Base-by-base conservation (phyloP, 768 basidiomycete species). In the Trametes sanguinea region DNA sequence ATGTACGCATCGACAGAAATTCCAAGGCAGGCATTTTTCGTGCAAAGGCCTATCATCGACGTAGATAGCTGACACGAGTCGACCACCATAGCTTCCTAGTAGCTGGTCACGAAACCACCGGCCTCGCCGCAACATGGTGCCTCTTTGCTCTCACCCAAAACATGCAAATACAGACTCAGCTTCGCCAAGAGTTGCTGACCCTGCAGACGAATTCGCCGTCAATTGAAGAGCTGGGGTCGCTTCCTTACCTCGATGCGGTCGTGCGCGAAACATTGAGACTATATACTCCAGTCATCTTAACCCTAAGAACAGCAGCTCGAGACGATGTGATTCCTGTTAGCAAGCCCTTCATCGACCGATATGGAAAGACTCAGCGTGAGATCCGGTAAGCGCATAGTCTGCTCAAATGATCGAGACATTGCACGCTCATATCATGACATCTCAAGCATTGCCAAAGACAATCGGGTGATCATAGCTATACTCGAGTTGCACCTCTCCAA, bases 171-270 rank as follows among this genome's bases (percentile, higher is more conserved):
- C 80, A 79, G 67, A 35, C 68, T 7, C 69, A 71, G 27, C 72
- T 81, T 0, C 76, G 77, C 6, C 69, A 75, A 6, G 80, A 81
- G 64, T 60, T 80, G n/a, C 65, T 70, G 27, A 68, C 73, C 0
- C 74, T 85, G 11, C 66, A 77, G 1, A 83, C 82, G 0, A 54
- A 51, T 16, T 27, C 47, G 0, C 88, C 88, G 2, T 78, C 80
- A 1, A 89, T 90, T 84, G 88, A 90, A 40, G 80, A 85, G 29
- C 78, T 92, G 1, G 80, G 82, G 56, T 74, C 79, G 0, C 75
- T 93, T 4, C 81, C 85, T 0, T 90, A 88, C 67, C 82, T 92
- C n/a, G 90, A 90, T 61, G 77, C 76, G n/a, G 80, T 87, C 7
- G 76, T 87, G 2, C 79, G 81, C 6, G 87, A 88, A 71, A 81